Conservation (phyloP, 2,329 filamentous ascomycete species). For the Colletotrichum karsti region DNA sequence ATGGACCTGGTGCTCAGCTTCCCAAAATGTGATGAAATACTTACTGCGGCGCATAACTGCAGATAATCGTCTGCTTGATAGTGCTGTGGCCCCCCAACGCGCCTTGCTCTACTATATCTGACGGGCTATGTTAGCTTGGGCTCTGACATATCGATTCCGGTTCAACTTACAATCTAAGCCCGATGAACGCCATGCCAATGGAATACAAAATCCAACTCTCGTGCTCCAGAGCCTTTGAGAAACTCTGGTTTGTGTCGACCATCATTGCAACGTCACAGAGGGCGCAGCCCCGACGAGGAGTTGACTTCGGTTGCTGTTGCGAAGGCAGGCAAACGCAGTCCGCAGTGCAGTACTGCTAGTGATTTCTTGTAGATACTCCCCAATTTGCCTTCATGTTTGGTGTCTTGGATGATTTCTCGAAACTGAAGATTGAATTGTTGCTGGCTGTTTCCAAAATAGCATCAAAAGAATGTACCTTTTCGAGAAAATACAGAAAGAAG, state of each 20-base stretch:
- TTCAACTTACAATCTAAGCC: conserved; percentile 2
- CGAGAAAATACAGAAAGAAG: too few species aligned
- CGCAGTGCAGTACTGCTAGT: too few species aligned
- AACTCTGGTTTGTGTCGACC: not conserved
- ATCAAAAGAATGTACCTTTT: too few species aligned
- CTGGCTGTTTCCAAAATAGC: too few species aligned
- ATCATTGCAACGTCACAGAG: not conserved
- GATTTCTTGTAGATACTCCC: too few species aligned
- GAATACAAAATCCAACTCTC: conserved; percentile 15
- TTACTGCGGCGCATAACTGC: conserved; percentile 22
- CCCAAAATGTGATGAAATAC: not conserved
- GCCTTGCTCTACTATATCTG: conserved; percentile 16
- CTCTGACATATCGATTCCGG: too few species aligned
- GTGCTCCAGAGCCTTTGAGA: not conserved
- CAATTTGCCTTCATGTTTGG: too few species aligned
- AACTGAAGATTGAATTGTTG: too few species aligned
- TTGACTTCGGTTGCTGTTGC: too few species aligned
- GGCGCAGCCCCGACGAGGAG: too few species aligned
- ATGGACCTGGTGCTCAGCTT: too few species aligned
- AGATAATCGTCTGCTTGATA: conserved; percentile 19
- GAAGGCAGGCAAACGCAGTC: not conserved
- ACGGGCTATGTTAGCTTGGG: not conserved
- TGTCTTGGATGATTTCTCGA: too few species aligned
- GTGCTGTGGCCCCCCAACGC: not conserved
- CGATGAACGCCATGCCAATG: conserved; percentile 2